A percentile compares a stretch with the other conserved stretches of the same genome.
Conservation (phyloP, 1,284 basidiomycete species). For the Phellopilus nigrolimitatus region DNA sequence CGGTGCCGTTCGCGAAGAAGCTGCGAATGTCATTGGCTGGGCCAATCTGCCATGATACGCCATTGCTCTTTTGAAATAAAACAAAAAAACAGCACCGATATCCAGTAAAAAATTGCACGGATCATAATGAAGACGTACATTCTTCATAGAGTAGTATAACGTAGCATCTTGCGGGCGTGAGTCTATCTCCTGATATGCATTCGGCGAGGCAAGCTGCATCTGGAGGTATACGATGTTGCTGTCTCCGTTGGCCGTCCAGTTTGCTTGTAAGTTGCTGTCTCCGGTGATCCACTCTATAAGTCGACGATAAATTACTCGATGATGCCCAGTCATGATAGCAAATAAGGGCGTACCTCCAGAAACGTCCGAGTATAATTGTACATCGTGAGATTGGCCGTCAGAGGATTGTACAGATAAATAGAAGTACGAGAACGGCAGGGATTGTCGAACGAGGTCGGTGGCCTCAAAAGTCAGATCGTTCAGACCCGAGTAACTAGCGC, state of each 20-base stretch:
- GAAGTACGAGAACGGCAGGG: slow-evolving; percentile 27
- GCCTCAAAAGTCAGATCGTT: no score
- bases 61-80: background rate
- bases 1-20: slow-evolving; percentile 1
- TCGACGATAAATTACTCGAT: background rate
- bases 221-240: background rate
- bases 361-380: slow-evolving; percentile 28
- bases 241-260: background rate
- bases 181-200: slow-evolving; percentile 7
- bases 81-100: background rate
- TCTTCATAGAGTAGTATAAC: slow-evolving; percentile 8
- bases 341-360: slow-evolving; percentile 20
- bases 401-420: slow-evolving; percentile 23
- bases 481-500: no score
- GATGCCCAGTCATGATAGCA: background rate
- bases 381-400: slow-evolving; percentile 25
- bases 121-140: slow-evolving; percentile 1
- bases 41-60: no score
- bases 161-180: slow-evolving; percentile 7
- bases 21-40: background rate
- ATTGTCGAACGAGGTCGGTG: slow-evolving; percentile 25
- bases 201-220: slow-evolving; percentile 1
- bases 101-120: background rate
- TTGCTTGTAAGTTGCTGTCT: background rate
- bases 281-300: slow-evolving; percentile 11